Conservation (phyloP, 139 green algal genomes). For the Tetraselmis chui region DNA sequence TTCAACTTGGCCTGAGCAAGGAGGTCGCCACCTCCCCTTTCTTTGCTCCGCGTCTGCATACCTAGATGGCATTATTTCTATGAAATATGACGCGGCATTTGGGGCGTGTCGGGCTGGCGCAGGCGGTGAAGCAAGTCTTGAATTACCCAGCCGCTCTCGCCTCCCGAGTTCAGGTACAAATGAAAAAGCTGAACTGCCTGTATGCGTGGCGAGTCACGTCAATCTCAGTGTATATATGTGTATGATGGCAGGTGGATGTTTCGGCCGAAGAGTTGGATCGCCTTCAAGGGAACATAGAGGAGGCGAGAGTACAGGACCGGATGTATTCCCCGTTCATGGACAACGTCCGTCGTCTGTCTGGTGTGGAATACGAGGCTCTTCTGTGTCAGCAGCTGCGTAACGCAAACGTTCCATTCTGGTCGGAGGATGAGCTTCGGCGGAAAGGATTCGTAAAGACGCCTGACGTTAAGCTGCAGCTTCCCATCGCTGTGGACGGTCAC, state of each 20-base stretch:
- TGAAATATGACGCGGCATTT: conserved; percentile 32
- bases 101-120: conserved; percentile 11
- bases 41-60: neutral
- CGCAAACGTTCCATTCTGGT: conserved; percentile 62
- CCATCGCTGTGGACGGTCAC: conserved; percentile 47
- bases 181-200: neutral
- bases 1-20: conserved; percentile 17
- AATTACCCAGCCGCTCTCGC: neutral
- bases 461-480: conserved; percentile 74
- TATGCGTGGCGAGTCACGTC: neutral
- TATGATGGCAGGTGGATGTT: neutral
- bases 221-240: no score
- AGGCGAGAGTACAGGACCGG: conserved; percentile 38
- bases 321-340: conserved; percentile 53
- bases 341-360: conserved; percentile 32
- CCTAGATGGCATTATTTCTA: conserved; percentile 17
- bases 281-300: conserved; percentile 34
- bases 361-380: conserved; percentile 62
- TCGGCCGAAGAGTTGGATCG: neutral
- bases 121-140: neutral
- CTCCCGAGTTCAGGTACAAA: neutral
- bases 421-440: conserved; percentile 61
- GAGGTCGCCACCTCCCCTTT: neutral
- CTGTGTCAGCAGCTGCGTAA: conserved; percentile 50
- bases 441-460: conserved; percentile 79